Evolutionary conservation across 75 land plant genomes (phyloP).

Genomic region (Larix kaempferi): DNA sequence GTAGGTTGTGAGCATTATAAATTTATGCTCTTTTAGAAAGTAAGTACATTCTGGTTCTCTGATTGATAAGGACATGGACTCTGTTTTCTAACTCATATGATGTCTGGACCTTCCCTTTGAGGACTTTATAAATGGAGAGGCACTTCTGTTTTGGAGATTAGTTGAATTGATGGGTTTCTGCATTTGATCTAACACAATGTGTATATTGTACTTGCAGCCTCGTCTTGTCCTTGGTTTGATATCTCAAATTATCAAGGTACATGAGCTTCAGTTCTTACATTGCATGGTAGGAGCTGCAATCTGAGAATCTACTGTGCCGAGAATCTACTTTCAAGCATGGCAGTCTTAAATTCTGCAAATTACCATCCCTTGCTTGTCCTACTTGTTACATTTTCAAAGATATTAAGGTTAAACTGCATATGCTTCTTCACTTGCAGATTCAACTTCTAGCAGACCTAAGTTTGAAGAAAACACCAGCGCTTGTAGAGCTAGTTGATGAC

Average conservation of each 20-base stretch:
- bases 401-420: neutral
- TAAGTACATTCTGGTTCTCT: neutral
- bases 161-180: neutral
- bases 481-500: conserved; percentile 91
- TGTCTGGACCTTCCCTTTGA: neutral
- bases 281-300: neutral
- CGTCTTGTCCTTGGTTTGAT: conserved; percentile 95
- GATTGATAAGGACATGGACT: neutral
- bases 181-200: neutral
- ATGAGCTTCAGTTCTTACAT: neutral
- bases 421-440: conserved; percentile 47
- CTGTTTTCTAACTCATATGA: neutral
- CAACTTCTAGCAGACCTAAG: conserved; percentile 95
- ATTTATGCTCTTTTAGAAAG: neutral
- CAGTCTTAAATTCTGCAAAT: neutral
- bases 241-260: conserved; percentile 97
- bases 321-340: neutral
- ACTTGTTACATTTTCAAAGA: neutral
- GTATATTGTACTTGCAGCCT: conserved; percentile 56
- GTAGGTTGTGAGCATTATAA: neutral
- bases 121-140: neutral
- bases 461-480: conserved; percentile 93
- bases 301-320: neutral
- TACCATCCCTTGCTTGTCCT: neutral
- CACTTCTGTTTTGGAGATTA: neutral